Conservation (phyloP, 2,329 filamentous ascomycete species). For the Tolypocladium guangdongense region DNA sequence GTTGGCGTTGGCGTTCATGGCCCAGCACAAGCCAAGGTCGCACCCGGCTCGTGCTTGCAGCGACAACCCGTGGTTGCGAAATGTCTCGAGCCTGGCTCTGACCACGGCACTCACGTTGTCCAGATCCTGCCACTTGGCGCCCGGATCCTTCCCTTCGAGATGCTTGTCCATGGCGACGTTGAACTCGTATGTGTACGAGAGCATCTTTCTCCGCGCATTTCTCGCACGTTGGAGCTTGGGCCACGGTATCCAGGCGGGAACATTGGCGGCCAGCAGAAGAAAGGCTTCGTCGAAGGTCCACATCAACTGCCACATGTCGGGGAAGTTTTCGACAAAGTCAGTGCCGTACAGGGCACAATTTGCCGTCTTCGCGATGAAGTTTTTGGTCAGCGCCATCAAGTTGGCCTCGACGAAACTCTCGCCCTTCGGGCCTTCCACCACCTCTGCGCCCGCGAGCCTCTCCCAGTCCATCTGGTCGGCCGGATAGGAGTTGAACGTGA, state of each 20-base stretch:
- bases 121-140: conserved; percentile 24
- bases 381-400: conserved; percentile 20
- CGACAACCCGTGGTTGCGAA: conserved; percentile 16
- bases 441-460: conserved; percentile 17
- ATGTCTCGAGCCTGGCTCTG: conserved; percentile 18
- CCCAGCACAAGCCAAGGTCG: conserved; percentile 26
- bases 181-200: conserved; percentile 20
- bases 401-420: conserved; percentile 21
- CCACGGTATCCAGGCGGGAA: conserved; percentile 22
- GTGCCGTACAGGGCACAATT: conserved; percentile 26
- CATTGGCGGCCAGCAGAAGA: conserved; percentile 15
- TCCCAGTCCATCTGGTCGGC: conserved; percentile 30
- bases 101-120: conserved; percentile 23
- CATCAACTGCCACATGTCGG: conserved; percentile 24
- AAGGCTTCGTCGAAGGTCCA: conserved; percentile 27
- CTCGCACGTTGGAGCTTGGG: conserved; percentile 20
- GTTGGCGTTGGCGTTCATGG: conserved; percentile 26
- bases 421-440: conserved; percentile 15
- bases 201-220: conserved; percentile 15
- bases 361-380: conserved; percentile 24
- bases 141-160: conserved; percentile 19
- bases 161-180: conserved; percentile 23
- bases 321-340: conserved; percentile 29
- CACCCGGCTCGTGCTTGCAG: conserved; percentile 20
- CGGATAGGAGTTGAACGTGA: conserved; percentile 25